Conservation (phyloP, 2,329 filamentous ascomycete genomes). For the Nigrograna mackinnonii region DNA sequence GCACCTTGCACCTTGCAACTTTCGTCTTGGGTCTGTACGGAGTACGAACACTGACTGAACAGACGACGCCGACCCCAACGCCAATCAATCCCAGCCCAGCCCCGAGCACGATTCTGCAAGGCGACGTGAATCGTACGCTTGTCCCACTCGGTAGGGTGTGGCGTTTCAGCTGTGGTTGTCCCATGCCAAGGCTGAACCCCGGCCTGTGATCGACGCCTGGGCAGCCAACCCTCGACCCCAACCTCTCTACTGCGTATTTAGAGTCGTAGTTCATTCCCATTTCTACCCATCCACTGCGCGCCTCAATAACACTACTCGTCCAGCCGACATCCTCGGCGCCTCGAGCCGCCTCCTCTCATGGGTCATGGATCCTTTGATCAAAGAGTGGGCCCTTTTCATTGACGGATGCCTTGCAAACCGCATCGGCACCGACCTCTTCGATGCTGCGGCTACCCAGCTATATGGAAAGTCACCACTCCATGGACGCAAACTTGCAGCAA, state of each 20-base stretch:
- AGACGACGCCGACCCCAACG: too few relatives aligned
- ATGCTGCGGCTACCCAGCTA: conserved; percentile 33
- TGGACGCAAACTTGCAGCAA: conserved; percentile 37
- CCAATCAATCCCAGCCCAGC: too few relatives aligned
- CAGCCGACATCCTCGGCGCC: conserved; percentile 15
- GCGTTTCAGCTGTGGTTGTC: too few relatives aligned
- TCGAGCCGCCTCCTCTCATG: conserved; percentile 20
- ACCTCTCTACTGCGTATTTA: conserved; percentile 10
- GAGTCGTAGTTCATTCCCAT: conserved; percentile 6
- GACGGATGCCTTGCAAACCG: conserved; percentile 38
- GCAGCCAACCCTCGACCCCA: conserved; percentile 6
- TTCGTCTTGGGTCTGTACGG: too few relatives aligned
- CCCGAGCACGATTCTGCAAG: too few relatives aligned
- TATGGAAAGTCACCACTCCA: conserved; percentile 36
- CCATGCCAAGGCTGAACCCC: not conserved
- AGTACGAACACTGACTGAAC: too few relatives aligned
- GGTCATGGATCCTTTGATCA: conserved; percentile 37
- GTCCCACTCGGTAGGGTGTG: too few relatives aligned
- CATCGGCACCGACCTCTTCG: conserved; percentile 35
- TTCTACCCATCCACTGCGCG: conserved; percentile 17
- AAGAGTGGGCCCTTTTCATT: conserved; percentile 38
- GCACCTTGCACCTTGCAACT: too few relatives aligned
- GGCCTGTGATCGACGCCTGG: not conserved
- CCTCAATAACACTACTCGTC: conserved; percentile 20
- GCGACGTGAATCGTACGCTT: too few relatives aligned